A percentile compares a stretch with the other conserved stretches of the same genome.
Conservation (phyloP, 2,329 filamentous ascomycete genomes). For the Atkinsonella hypoxylon region DNA sequence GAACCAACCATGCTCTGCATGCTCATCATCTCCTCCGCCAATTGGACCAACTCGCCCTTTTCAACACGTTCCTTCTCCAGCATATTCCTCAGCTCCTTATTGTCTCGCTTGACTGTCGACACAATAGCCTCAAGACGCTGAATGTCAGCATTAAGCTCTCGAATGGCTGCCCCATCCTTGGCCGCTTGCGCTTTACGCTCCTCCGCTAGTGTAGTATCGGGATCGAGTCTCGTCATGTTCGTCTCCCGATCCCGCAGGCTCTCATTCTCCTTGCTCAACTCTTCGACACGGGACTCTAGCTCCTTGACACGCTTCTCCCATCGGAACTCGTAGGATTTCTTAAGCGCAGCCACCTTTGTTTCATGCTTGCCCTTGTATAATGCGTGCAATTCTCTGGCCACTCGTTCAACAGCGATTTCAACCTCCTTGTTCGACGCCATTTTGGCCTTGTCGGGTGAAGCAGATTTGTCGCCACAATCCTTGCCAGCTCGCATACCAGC, state of each 20-base stretch:
- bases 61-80: conserved; percentile 67
- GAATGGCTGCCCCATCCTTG: conserved; percentile 53
- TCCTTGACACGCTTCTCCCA: conserved; percentile 83
- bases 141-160: conserved; percentile 60
- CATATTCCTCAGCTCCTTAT: conserved; percentile 49
- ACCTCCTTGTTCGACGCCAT: conserved; percentile 46
- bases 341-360: conserved; percentile 85
- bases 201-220: conserved; percentile 31
- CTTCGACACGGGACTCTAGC: conserved; percentile 59
- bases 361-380: conserved; percentile 97
- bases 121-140: conserved; percentile 65
- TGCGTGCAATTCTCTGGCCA: conserved; percentile 84
- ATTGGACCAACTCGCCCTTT: conserved; percentile 70
- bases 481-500: conserved; percentile 59
- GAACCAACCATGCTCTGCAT: conserved; percentile 39
- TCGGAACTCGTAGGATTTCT: conserved; percentile 69
- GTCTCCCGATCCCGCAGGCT: conserved; percentile 54
- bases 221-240: conserved; percentile 48
- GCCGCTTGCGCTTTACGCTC: conserved; percentile 47
- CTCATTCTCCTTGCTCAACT: conserved; percentile 63
- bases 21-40: conserved; percentile 74
- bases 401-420: conserved; percentile 76
- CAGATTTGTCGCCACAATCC: conserved; percentile 22
- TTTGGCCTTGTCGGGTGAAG: conserved; percentile 27
- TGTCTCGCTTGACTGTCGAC: conserved; percentile 56